Base-by-base conservation (phyloP, 73 alveolate genomes). In the Paramecium primaurelia region DNA sequence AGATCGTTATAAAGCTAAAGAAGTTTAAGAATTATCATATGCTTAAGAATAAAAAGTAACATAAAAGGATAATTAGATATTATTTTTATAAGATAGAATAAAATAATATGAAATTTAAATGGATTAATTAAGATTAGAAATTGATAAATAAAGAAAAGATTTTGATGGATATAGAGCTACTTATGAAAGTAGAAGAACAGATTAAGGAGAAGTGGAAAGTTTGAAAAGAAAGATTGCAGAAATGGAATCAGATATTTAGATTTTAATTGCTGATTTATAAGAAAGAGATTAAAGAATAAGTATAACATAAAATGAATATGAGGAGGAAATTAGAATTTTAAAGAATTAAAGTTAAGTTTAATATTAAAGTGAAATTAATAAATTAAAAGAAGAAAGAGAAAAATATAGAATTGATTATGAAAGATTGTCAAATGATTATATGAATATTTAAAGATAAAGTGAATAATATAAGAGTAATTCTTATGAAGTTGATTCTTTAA, bases 401-500 rank as follows among this genome's bases (percentile, higher is more conserved):
- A 80, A 47, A 20, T 80, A 25, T 5, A 80, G 37, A 20, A 1
- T 32, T 2, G 47, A 80, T 16, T 80, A n/a, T 80, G 91, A 49
- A 25, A 80, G 91, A 80, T 18, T 80, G 7, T 80, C 71, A 10
- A 80, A 44, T 80, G 91, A 80, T 6, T 80, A 80, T 44, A 75
- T 14, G 26, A 68, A 32, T 12, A 7, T 28, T 26, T 73, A 73
- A 9, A 12, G 84, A 16, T 32, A 64, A 16, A 64, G 84, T n/a
- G 84, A 64, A 14, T 64, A 64, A 64, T 25, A 64, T 34, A 64
- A 34, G 28, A 54, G 69, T 6, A 64, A 64, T 64, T 64, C 84
- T 28, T 28, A 11, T 32, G 84, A 64, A 64, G 45, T 64, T 3
- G 84, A 64, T 8, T 14, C 47, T 4, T 32, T 64, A 34, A 64